phyloP scores from a whole-genome alignment of 805 yeast genomes.

The Cephaloascus albidus region DNA sequence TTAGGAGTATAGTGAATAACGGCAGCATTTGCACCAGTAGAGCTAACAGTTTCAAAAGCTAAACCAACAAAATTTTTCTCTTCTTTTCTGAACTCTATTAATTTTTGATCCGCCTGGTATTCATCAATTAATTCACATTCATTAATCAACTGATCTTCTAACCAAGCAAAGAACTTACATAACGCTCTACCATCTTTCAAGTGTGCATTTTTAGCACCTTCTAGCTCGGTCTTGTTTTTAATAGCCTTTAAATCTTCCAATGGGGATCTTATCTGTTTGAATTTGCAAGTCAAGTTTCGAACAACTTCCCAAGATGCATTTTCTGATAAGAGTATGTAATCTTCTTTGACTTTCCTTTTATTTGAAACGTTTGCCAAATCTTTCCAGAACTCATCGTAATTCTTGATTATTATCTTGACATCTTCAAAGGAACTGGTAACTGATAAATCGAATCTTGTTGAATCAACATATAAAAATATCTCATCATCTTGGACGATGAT shows the following conservation, averaged over 20 bases:
- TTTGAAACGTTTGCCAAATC: constrained; percentile 28
- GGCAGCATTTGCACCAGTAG: constrained; percentile 72
- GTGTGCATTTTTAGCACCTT: constrained; percentile 44
- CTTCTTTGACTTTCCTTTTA: constrained; percentile 11
- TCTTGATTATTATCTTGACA: constrained; percentile 20
- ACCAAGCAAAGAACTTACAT: constrained; percentile 46
- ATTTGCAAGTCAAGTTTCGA: constrained; percentile 20
- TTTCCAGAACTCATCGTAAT: constrained; percentile 37
- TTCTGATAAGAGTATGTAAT: constrained; percentile 40
- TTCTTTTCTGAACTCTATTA: constrained; percentile 22
- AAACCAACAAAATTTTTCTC: constrained; percentile 49
- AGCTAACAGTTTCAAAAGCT: constrained; percentile 66
- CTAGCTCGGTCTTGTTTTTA: constrained; percentile 38
- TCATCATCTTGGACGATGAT: constrained; percentile 20
- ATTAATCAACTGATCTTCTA: constrained; percentile 33
- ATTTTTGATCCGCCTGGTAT: constrained; percentile 27
- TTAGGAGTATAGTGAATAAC: constrained; percentile 66
- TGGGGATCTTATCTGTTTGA: constrained; percentile 20
- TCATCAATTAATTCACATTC: constrained; percentile 30
- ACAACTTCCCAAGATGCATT: constrained; percentile 64
- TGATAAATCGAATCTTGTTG: constrained; percentile 23
- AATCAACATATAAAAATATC: constrained; percentile 32
- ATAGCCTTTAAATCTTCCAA: constrained; percentile 42
- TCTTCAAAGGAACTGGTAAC: constrained; percentile 14
- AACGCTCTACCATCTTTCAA: constrained; percentile 52